These are phyloP conservation scores for Botryotinia convoluta DNA, from an alignment of 2,329 filamentous ascomycete genomes.

Conservation along the genomic window DNA sequence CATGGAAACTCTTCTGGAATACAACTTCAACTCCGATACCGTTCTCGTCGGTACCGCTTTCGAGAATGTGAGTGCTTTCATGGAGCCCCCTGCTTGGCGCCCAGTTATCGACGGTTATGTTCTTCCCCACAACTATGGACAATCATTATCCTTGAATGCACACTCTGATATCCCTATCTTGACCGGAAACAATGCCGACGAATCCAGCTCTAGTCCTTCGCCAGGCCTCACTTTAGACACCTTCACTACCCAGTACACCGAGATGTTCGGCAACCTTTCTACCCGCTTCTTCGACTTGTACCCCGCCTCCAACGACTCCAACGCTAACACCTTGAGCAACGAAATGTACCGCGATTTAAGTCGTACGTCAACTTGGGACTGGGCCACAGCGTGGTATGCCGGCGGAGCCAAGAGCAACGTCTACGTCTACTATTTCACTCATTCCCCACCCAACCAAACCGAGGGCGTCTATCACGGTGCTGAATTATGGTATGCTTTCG, in stretches of 20 bases:
- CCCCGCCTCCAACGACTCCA: background rate
- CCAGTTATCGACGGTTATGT: background rate
- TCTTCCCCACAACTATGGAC: background rate
- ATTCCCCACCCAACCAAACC: background rate
- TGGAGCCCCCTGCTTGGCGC: background rate
- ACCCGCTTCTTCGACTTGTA: background rate
- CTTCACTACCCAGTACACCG: background rate
- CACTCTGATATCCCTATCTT: background rate
- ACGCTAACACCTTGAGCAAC: background rate
- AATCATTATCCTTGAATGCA: background rate
- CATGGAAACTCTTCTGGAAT: background rate
- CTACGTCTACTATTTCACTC: no score
- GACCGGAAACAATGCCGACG: background rate
- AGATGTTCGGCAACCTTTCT: background rate
- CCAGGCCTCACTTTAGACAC: background rate
- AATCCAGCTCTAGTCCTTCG: background rate
- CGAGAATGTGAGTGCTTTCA: background rate
- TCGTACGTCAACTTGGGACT: no score
- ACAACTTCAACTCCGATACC: background rate
- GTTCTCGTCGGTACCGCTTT: background rate
- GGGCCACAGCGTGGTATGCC: no score
- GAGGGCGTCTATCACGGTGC: constrained; percentile 35
- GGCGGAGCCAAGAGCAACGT: no score
- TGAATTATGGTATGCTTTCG: constrained; percentile 37
- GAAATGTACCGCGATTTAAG: no score